Percentiles rank a stretch among this genome's conserved stretches.
Evolutionary conservation across 2,329 filamentous ascomycete species (phyloP).

Genomic region (Talaromyces marneffei): DNA sequence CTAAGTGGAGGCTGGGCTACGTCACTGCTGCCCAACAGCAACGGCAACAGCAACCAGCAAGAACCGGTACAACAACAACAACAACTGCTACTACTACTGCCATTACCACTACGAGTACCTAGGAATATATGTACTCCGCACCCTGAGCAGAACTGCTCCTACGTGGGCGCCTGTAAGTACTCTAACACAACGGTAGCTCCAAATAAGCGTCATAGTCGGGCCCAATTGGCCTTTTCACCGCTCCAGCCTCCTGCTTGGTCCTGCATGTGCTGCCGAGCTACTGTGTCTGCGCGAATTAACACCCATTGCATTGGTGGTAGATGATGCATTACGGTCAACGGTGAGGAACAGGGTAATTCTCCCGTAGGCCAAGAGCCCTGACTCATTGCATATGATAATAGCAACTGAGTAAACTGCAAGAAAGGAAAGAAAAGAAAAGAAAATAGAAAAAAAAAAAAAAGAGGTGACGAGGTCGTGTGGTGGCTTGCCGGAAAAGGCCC

Average conservation of each 20-base stretch:
- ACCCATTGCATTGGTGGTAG: too few species aligned
- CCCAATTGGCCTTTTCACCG: background rate
- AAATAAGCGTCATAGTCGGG: background rate
- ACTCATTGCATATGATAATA: background rate
- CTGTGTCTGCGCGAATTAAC: conserved; percentile 1
- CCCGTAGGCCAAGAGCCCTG: background rate
- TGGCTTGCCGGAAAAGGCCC: conserved; percentile 2
- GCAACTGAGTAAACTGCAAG: background rate
- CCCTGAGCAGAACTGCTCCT: background rate
- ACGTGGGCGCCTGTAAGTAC: background rate
- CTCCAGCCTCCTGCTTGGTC: background rate
- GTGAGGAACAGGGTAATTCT: background rate
- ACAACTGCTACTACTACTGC: too few species aligned
- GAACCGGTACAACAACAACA: too few species aligned
- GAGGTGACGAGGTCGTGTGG: background rate
- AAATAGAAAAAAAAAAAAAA: background rate
- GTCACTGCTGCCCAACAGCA: conserved; percentile 10
- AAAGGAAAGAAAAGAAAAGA: background rate
- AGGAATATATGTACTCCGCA: background rate
- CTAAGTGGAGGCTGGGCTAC: background rate
- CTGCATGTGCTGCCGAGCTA: background rate
- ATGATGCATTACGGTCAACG: background rate
- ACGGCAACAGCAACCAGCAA: background rate
- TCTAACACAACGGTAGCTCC: too few species aligned
- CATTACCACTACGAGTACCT: too few species aligned